Evolutionary conservation across 169 alveolate genomes (phyloP).

Genomic region (Babesia bovis): DNA sequence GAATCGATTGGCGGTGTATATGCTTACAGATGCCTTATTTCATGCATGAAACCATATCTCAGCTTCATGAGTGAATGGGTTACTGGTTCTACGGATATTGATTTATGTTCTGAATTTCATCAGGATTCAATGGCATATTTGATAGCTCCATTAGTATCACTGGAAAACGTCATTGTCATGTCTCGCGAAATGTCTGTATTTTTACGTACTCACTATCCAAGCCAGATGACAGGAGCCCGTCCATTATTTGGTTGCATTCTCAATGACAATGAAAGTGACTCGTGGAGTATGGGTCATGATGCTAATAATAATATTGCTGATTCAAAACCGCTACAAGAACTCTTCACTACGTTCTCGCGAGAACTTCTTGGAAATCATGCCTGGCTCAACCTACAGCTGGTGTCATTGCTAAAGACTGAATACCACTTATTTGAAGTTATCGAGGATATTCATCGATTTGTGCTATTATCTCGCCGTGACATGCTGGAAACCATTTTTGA

Average conservation of each 20-base stretch:
- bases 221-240: not conserved
- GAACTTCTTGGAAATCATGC: not conserved
- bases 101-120: slow-evolving; percentile 4
- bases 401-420: not conserved
- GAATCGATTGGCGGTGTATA: not conserved
- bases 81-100: slow-evolving; percentile 1
- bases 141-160: not conserved
- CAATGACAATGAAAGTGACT: not conserved
- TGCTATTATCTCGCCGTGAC: slow-evolving; percentile 12
- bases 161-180: not conserved
- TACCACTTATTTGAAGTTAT: slow-evolving; percentile 10
- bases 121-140: not conserved
- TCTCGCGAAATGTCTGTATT: slow-evolving; percentile 8
- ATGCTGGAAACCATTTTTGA: slow-evolving; percentile 11
- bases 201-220: not conserved
- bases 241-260: not conserved
- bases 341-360: not conserved
- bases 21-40: slow-evolving; percentile 2
- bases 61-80: slow-evolving; percentile 9
- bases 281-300: not conserved
- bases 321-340: not conserved
- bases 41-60: slow-evolving; percentile 18
- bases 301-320: not conserved
- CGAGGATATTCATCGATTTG: slow-evolving; percentile 12
- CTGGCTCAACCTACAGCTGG: not conserved